phyloP scores from a whole-genome alignment of 1,284 basidiomycete genomes.

The Moesziomyces sp. region DNA sequence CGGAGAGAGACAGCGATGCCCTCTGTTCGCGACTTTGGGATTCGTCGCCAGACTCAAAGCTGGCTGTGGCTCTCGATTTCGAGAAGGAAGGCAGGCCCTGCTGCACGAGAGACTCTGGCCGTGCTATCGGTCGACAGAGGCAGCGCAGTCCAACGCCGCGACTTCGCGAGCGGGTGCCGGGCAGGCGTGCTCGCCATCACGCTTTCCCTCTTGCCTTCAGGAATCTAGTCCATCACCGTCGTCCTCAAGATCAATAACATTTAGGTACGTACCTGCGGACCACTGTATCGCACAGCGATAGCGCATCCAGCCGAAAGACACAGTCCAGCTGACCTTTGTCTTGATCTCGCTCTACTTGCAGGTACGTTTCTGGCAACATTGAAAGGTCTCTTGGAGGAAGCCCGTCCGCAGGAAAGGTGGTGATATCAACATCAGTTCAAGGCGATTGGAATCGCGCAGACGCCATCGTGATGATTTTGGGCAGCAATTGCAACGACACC shows the following conservation, averaged over 20 bases:
- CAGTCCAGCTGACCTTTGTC: constrained; percentile 9
- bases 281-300: neutral
- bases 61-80: neutral
- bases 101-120: too few species aligned
- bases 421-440: constrained; percentile 25
- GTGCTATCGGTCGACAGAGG: neutral
- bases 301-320: neutral
- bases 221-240: constrained; percentile 38
- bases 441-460: constrained; percentile 18
- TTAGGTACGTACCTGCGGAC: constrained; percentile 26
- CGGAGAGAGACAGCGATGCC: too few species aligned
- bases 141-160: neutral
- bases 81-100: neutral
- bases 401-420: neutral
- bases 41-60: too few species aligned
- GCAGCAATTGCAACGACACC: neutral
- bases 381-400: constrained; percentile 14
- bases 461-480: constrained; percentile 11
- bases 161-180: neutral
- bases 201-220: constrained; percentile 29
- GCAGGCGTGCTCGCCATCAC: constrained; percentile 33
- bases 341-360: constrained; percentile 6
- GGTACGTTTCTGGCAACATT: constrained; percentile 29
- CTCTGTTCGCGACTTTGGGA: too few species aligned
- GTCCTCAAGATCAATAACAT: constrained; percentile 51